Base-by-base conservation (phyloP, 2,329 filamentous ascomycete genomes). In the Blastomyces parvus region DNA sequence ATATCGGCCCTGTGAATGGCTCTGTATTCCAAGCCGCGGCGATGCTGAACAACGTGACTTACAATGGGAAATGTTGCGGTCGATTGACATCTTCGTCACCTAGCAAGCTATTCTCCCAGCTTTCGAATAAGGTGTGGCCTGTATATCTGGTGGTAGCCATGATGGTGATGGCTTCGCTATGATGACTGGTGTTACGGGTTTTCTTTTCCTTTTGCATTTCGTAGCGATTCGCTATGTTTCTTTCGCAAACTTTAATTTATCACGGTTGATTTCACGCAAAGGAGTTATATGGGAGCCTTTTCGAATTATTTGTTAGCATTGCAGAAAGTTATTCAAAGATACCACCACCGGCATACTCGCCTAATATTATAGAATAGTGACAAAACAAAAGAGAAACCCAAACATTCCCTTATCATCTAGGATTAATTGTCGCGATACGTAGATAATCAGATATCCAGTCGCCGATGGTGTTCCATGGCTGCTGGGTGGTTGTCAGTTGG, bases 11-110 rank as follows among this genome's bases (percentile, higher is more conserved):
- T 44, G 82, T 81, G 78, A 80, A 82, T 3, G 90, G 90, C 1
- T 89, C 88, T 2, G 89, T 94, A 11, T 95, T 95, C 70, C 82
- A 88, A 70, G 87, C 88, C 25, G 88, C 87, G 0, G 88, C 88
- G 0, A 71, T 76, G 64, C 83, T 85, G 68, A 94, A 93, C 74
- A 86, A 87, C 65, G 88, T 94, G 57, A 86, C 83, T 0, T 92
- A 90, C 71, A 80, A 76, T 59, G 69, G 74, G 19, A 69, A 72
- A 19, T 79, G 77, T 66, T 80, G 78, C 62, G 75, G 74, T 5
- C 33, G 36, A 22, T 59, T 59, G 36, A 59, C 38, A 19, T 59
- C 56, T 42, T 38, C 38, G 30, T 59, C 56, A 19, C 14, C 56
- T 13, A 14, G 38, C 25, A 59, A 25, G 22, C 14, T 59, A 19